These are phyloP conservation scores for Cladosporium oxysporum DNA, from an alignment of 2,329 filamentous ascomycete genomes.

Conservation along the genomic window DNA sequence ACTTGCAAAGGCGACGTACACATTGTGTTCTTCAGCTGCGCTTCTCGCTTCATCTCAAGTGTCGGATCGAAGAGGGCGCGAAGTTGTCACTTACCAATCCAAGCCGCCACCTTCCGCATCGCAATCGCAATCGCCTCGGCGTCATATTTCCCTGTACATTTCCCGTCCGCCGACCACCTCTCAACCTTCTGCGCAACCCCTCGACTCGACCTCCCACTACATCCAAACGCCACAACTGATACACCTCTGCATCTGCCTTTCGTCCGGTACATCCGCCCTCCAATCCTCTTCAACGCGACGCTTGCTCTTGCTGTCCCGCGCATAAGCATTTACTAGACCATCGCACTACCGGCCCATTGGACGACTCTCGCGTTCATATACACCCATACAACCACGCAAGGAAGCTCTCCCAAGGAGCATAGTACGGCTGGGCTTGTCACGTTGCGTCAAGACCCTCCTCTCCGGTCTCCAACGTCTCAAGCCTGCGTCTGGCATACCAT, in stretches of 20 bases:
- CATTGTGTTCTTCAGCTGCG: not conserved
- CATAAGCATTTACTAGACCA: not conserved
- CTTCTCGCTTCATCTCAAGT: not conserved
- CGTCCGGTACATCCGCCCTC: not conserved
- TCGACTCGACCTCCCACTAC: not conserved
- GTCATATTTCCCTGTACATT: conserved; percentile 7
- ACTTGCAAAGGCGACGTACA: not conserved
- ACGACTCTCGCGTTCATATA: conserved; percentile 5
- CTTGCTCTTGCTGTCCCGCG: not conserved
- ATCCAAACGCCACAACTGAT: not conserved
- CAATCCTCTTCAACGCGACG: not conserved
- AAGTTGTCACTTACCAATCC: conserved; percentile 4
- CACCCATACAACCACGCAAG: not conserved
- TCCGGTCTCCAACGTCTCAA: conserved; percentile 37
- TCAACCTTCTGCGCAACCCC: not conserved
- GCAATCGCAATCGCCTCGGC: conserved; percentile 9
- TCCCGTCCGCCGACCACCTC: not conserved
- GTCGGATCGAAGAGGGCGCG: not conserved
- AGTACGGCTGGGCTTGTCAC: conserved; percentile 40
- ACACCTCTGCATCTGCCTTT: not conserved
- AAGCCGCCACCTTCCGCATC: conserved; percentile 3
- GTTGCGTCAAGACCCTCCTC: conserved; percentile 30
- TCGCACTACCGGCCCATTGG: not conserved
- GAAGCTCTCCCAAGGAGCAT: conserved; percentile 10
- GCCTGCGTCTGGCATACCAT: conserved; percentile 38